Evolutionary conservation across 2,329 filamentous ascomycete species (phyloP).

Genomic region (Aspergillus persii): DNA sequence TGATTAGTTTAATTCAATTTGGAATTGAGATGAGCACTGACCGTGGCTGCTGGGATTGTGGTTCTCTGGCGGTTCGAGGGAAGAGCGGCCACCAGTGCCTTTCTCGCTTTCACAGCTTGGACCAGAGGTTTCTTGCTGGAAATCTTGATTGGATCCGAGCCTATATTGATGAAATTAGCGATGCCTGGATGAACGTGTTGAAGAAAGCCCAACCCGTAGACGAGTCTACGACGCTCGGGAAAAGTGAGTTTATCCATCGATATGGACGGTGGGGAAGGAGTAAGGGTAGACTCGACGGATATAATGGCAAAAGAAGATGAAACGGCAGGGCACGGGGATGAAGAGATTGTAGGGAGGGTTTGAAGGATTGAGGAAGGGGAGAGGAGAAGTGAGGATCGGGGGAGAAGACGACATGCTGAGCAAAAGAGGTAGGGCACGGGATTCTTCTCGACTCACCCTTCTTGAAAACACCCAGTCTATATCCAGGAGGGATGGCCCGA

Average conservation of each 20-base stretch:
- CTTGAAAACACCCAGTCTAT: background rate
- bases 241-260: conserved; percentile 1
- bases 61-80: background rate
- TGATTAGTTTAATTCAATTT: background rate
- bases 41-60: background rate
- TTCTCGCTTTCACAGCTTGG: background rate
- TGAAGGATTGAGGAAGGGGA: background rate
- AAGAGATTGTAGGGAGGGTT: background rate
- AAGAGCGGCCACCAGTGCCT: background rate
- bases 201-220: conserved; percentile 1
- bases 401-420: background rate
- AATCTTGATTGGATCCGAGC: background rate
- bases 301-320: background rate
- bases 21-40: background rate
- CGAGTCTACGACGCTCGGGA: background rate
- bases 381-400: background rate
- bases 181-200: background rate
- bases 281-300: background rate
- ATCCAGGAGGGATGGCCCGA: background rate
- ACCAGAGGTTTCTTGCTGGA: background rate
- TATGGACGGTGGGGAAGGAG: background rate
- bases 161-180: background rate
- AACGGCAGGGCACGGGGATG: background rate
- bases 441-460: background rate
- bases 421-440: background rate